Evolutionary conservation across 805 yeast species (phyloP).

Genomic region (Myxozyma mucilagina): DNA sequence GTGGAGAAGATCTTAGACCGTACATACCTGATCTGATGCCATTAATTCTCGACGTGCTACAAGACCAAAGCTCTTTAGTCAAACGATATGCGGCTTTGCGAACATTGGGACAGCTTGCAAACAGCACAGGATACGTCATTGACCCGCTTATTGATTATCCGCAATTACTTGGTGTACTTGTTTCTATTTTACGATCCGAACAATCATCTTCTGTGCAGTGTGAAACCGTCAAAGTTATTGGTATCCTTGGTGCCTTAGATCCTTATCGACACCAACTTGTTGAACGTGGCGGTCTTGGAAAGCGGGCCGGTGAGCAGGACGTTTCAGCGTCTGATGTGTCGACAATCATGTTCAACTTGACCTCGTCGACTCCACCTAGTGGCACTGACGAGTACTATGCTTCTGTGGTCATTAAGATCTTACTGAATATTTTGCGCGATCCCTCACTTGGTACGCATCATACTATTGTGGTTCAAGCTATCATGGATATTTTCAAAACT

Average conservation of each 20-base stretch:
- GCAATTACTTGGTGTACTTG: constrained; percentile 75
- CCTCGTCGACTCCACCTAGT: constrained; percentile 93
- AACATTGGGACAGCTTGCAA: constrained; percentile 83
- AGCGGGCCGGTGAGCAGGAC: constrained; percentile 59
- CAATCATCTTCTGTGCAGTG: constrained; percentile 70
- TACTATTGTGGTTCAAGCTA: constrained; percentile 89
- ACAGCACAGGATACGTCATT: constrained; percentile 91
- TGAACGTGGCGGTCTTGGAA: constrained; percentile 63
- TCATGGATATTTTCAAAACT: constrained; percentile 85
- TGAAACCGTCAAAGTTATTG: constrained; percentile 85
- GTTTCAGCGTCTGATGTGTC: constrained; percentile 91
- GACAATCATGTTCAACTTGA: constrained; percentile 49
- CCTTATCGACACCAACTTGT: constrained; percentile 94
- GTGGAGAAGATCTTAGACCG: constrained; percentile 78
- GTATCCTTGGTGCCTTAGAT: constrained; percentile 93
- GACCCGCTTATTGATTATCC: constrained; percentile 93
- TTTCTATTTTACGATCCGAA: constrained; percentile 79
- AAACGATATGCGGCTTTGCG: constrained; percentile 88
- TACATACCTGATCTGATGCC: constrained; percentile 83
- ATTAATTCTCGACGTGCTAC: constrained; percentile 77
- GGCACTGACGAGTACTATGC: constrained; percentile 84
- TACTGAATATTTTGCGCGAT: constrained; percentile 82
- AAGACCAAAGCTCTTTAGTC: constrained; percentile 85
- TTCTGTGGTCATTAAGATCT: constrained; percentile 84
- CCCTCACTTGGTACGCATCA: constrained; percentile 83